These are phyloP conservation scores for Psidium guajava DNA, from an alignment of 345 rosid genomes.

Conservation along the genomic window DNA sequence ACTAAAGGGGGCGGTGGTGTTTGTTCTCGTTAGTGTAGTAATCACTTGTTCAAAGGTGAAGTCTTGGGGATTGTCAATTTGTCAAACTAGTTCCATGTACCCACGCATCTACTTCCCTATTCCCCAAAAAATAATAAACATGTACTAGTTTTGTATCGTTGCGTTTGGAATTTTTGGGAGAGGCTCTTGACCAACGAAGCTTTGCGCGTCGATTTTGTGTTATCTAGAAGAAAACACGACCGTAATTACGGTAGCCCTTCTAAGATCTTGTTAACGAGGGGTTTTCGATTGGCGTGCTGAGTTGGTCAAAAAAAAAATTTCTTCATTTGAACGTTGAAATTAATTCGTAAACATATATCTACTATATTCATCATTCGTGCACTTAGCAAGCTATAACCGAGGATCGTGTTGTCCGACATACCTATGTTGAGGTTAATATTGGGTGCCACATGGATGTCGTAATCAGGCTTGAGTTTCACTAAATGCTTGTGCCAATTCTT, in stretches of 20 bases:
- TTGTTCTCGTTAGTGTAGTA: background rate
- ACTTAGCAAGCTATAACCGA: background rate
- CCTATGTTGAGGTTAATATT: background rate
- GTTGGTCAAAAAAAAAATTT: background rate
- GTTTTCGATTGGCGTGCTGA: rapidly evolving
- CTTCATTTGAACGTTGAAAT: background rate
- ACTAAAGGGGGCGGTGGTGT: background rate
- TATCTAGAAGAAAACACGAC: background rate
- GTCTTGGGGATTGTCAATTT: background rate
- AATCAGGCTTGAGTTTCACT: background rate
- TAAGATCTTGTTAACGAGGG: rapidly evolving
- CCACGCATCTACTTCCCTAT: background rate
- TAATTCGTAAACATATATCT: background rate
- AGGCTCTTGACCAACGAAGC: background rate
- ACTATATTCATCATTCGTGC: background rate
- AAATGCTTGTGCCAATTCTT: background rate
- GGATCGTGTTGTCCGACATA: background rate
- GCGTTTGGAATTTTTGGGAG: background rate
- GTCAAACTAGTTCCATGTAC: background rate
- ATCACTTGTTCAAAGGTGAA: background rate
- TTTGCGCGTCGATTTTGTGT: background rate
- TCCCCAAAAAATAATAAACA: background rate
- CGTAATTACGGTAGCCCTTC: background rate
- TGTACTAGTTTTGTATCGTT: background rate
- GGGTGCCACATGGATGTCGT: background rate